Base-by-base conservation (phyloP, 2,329 filamentous ascomycete genomes). In the Epichloe amarillans region DNA sequence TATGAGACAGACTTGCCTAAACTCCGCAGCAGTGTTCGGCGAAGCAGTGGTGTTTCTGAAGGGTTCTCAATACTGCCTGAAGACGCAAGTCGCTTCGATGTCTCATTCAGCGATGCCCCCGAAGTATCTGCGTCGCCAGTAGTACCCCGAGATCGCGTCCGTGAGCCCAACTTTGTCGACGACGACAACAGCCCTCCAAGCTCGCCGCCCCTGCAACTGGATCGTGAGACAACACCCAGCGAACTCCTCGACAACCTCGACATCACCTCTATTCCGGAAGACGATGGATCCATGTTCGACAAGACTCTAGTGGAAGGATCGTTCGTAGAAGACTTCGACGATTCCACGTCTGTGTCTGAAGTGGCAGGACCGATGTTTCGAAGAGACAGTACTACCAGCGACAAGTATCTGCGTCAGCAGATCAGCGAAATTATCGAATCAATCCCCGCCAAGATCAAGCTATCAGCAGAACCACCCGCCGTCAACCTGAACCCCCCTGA, bases 361-460 rank as follows among this genome's bases (percentile, higher is more conserved):
- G 50, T 61, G 23, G 51, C 57, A 2, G 52, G 56, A 23, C 50
- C 58, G 3, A 56, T 58, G 33, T 52, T 60, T 17, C 61, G 61
- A 15, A 58, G 63, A 36, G 61, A 65, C 4, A 68, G 67, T 50
- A 68, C 66, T 49, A 68, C 66, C 47, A 69, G 75, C 0, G 80
- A 84, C 55, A 82, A 88, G 56, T 79, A 87, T 51, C 73, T 95
- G 14, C 86, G 88, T 56, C 80, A 83, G 55, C 88, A 90, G 62
- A 90, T 95, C 46, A 85, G 80, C 60, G 80, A 85, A 48, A 86
- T 94, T 51, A 75, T 94, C 39, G 80, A 81, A 52, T 84, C 77
- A 19, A 86, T 94, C 54, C 88, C 88, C 2, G 83, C 84, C 35
- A 82, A 83, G 54, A 94, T 97, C 59, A 83, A 82, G 48, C 74